Conservation (phyloP, 2,329 filamentous ascomycete species). For the Stagonosporopsis vannaccii region DNA sequence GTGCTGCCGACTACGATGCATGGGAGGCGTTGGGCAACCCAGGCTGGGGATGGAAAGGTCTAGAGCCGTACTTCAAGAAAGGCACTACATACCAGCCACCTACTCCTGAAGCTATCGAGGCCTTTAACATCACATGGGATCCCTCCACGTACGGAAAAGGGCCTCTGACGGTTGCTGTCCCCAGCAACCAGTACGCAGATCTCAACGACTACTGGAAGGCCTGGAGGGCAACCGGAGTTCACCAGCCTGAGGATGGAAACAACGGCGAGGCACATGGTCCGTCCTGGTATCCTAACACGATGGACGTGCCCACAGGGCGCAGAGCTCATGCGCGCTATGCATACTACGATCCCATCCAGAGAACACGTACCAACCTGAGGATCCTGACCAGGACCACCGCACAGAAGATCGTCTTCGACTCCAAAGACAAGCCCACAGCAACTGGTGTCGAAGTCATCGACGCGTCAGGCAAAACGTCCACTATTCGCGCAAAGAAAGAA, state of each 20-base stretch:
- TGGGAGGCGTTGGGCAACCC: conserved; percentile 66
- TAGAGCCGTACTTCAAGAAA: conserved; percentile 43
- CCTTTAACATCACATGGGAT: conserved; percentile 41
- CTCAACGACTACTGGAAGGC: conserved; percentile 33
- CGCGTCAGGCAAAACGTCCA: conserved; percentile 15
- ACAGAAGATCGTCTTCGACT: conserved; percentile 31
- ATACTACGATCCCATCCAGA: conserved; percentile 38
- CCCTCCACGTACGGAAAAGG: conserved; percentile 30
- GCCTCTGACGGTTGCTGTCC: conserved; percentile 34
- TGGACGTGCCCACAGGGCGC: conserved; percentile 32
- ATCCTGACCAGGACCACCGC: conserved; percentile 31
- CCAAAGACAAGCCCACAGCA: conserved; percentile 19
- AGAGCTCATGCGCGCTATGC: conserved; percentile 38
- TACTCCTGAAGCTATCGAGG: conserved; percentile 21
- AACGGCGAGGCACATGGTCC: conserved; percentile 31
- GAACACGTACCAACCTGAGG: conserved; percentile 32
- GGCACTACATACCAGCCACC: conserved; percentile 37
- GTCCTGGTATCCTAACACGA: conserved; percentile 35
- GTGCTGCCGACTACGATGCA: conserved; percentile 53
- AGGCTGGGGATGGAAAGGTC: conserved; percentile 64
- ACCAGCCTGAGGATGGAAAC: conserved; percentile 28
- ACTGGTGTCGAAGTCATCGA: conserved; percentile 29
- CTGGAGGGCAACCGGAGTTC: conserved; percentile 31
- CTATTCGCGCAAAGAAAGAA: conserved; percentile 51
- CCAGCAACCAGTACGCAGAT: conserved; percentile 37